Percentiles rank a stretch among this genome's conserved stretches.
phyloP scores from a whole-genome alignment of 331 rosid genomes.

The Acacia concinna region DNA sequence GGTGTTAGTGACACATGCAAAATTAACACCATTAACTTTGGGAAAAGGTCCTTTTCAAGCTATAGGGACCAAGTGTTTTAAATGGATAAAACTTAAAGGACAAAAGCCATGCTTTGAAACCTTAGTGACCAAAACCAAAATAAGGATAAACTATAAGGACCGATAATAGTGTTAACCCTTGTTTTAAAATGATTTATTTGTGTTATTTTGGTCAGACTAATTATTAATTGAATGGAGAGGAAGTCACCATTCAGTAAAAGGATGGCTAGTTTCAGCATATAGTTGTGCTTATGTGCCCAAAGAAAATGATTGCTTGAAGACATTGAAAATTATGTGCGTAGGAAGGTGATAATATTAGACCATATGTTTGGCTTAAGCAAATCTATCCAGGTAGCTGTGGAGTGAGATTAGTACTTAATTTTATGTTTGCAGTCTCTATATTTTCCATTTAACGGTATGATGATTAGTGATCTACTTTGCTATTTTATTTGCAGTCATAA shows the following conservation, averaged over 20 bases:
- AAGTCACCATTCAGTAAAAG: not conserved
- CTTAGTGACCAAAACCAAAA: no score
- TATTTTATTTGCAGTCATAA: constrained; percentile 63
- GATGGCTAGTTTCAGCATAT: constrained; percentile 3
- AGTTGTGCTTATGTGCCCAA: not conserved
- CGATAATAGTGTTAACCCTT: no score
- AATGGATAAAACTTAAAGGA: no score
- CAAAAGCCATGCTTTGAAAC: no score
- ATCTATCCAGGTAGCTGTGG: constrained; percentile 9
- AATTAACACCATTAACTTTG: no score
- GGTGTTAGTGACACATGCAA: no score
- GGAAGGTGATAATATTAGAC: constrained; percentile 9
- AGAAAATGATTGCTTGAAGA: not conserved
- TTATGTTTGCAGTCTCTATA: not conserved
- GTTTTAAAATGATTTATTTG: not conserved
- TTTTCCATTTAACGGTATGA: constrained; percentile 9
- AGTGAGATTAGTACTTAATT: constrained; percentile 6
- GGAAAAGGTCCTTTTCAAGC: no score
- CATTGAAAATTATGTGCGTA: constrained; percentile 10
- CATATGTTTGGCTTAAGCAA: not conserved
- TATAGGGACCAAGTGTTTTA: no score
- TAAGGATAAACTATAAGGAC: no score
- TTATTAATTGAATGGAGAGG: constrained; percentile 14
- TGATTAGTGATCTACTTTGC: constrained; percentile 24
- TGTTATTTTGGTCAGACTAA: constrained; percentile 7